phyloP scores from a whole-genome alignment of 2,329 filamentous ascomycete species.

The Diplocarpon rosae region DNA sequence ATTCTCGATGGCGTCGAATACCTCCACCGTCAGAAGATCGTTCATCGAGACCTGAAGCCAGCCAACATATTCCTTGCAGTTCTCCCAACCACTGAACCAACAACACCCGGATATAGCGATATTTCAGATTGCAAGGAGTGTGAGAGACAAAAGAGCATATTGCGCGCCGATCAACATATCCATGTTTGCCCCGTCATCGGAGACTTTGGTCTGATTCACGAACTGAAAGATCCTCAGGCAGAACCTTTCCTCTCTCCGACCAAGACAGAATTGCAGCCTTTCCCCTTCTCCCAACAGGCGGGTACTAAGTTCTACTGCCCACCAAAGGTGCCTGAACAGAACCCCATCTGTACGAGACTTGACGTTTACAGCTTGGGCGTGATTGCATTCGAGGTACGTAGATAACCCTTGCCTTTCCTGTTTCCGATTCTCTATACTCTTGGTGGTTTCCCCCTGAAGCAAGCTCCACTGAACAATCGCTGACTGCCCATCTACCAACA shows the following conservation, averaged over 20 bases:
- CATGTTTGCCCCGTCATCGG: conserved; percentile 51
- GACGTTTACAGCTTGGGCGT: conserved; percentile 53
- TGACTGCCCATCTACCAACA: neutral
- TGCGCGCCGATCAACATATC: conserved; percentile 18
- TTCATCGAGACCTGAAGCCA: conserved; percentile 59
- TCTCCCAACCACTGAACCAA: conserved; percentile 26
- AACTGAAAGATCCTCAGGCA: conserved; percentile 13
- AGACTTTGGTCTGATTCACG: conserved; percentile 48
- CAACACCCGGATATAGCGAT: conserved; percentile 34
- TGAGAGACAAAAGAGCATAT: conserved; percentile 8
- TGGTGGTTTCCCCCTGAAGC: too few relatives aligned
- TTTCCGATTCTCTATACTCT: too few relatives aligned
- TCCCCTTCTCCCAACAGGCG: conserved; percentile 30
- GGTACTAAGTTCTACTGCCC: conserved; percentile 52
- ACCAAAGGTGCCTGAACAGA: conserved; percentile 9
- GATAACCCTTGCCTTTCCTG: neutral
- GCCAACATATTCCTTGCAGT: conserved; percentile 54
- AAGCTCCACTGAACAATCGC: too few relatives aligned
- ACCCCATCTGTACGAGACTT: conserved; percentile 37
- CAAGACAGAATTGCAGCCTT: neutral
- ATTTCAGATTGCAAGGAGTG: conserved; percentile 33
- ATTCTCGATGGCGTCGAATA: conserved; percentile 55
- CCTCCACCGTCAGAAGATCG: conserved; percentile 46
- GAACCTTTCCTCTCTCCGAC: neutral
- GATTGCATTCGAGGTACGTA: conserved; percentile 43